Evolutionary conservation across 1,139 yeast genomes (phyloP).

Genomic region (Yamadazyma epiphylla): DNA sequence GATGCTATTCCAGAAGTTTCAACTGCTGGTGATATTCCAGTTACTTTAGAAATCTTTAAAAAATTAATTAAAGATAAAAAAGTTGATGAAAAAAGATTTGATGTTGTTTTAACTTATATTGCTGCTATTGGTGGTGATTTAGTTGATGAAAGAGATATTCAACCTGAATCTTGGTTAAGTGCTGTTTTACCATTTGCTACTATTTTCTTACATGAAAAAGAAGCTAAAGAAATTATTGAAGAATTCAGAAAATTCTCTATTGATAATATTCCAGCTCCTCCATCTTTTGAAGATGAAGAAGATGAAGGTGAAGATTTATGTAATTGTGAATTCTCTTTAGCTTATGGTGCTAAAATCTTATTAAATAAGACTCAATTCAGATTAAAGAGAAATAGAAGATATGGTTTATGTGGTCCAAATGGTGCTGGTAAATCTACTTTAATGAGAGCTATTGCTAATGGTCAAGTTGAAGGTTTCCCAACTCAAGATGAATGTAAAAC

Average conservation of each 20-base stretch:
- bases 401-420: conserved; percentile 99
- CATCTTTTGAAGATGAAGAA: conserved; percentile 96
- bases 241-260: conserved; percentile 94
- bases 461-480: conserved; percentile 99
- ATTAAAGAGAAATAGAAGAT: conserved; percentile 99
- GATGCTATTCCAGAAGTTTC: conserved; percentile 94
- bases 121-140: conserved; percentile 98
- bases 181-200: conserved; percentile 92
- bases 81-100: conserved; percentile 67
- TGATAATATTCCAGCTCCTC: conserved; percentile 96
- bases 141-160: conserved; percentile 96
- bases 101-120: conserved; percentile 70
- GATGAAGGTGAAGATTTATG: conserved; percentile 99
- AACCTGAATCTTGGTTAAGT: conserved; percentile 87
- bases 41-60: conserved; percentile 80
- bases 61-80: conserved; percentile 68
- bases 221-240: conserved; percentile 87
- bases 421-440: conserved; percentile 99
- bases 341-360: conserved; percentile 99
- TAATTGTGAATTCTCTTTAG: conserved; percentile 99
- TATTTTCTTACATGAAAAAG: conserved; percentile 89
- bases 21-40: conserved; percentile 93
- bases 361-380: conserved; percentile 99
- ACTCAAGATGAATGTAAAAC: conserved; percentile 97
- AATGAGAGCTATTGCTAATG: conserved; percentile 99